Evolutionary conservation across 2,329 filamentous ascomycete genomes (phyloP), one percentile per base, ranked within the genome.

Genomic region (Phyllosticta ampelicida): DNA sequence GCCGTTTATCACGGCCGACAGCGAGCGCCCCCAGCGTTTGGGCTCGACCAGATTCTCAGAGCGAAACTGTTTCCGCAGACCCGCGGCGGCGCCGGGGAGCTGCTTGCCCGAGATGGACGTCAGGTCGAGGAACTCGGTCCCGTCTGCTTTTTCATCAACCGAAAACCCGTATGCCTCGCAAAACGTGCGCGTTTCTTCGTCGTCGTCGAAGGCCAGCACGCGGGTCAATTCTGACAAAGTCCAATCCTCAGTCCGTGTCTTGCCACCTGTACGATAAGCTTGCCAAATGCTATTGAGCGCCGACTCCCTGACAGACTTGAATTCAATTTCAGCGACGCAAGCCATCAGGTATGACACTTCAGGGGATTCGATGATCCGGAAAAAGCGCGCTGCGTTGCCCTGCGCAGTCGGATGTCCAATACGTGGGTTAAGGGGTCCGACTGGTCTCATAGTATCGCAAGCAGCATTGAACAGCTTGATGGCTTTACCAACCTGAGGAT

Each of bases 261-360:
- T 74, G 53, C 74, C 74, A n/a, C 76, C 78, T n/a, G 72, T 75
- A 63, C 77, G 77, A 64, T 78, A 82, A 2, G 73, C 77, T 60
- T 75, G 77, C 75, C 76, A 80, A 48, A 84, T 77, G 2, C 76
- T 74, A 48, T 80, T 77, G 51, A 86, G 74, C 5, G 79, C 77
- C 21, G 76, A 78, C 54, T 80, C 75, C 10, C 83, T 79, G 50
- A 86, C 71, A 23, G 79, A 71, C 56, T 80, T 80, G 69, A 86
- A 86, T 61, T 80, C 80, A 10, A 84, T 78, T 63, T 86, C 83
- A 1, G 82, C 80, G 21, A 84, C 80, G 67, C 83, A 86, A 8
- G 79, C 82, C 78, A 84, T 81, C 8, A 85, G 70, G 64, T 85
- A 86, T 0, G 83, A 81, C 1, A 82, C 76, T 29, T 75, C 72